These are phyloP conservation scores for Penicillium coffeae DNA, from an alignment of 495 filamentous ascomycete species.

Conservation along the genomic window DNA sequence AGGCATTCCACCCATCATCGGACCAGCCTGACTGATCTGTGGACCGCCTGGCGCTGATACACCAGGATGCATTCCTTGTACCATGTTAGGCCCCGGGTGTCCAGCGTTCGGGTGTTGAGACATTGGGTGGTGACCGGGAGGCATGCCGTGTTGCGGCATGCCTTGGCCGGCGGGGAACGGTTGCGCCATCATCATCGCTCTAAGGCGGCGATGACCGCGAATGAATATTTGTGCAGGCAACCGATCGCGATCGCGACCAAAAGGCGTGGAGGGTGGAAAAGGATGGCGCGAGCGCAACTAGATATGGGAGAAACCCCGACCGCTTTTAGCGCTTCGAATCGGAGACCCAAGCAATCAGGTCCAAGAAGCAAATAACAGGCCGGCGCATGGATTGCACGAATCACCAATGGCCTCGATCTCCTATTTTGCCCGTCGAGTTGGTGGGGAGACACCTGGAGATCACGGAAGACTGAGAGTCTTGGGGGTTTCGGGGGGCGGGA, in stretches of 20 bases:
- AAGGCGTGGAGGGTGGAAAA: slow-evolving; percentile 12
- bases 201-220: slow-evolving; percentile 37
- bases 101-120: slow-evolving; percentile 65
- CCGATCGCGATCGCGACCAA: slow-evolving; percentile 15
- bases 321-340: slow-evolving; percentile 40
- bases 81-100: slow-evolving; percentile 57
- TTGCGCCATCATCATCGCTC: slow-evolving; percentile 71
- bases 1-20: slow-evolving; percentile 79
- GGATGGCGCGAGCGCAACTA: slow-evolving; percentile 24
- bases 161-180: slow-evolving; percentile 67
- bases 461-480: slow-evolving; percentile 13
- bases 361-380: slow-evolving; percentile 23
- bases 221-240: slow-evolving; percentile 21
- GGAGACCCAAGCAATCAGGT: slow-evolving; percentile 34
- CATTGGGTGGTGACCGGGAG: slow-evolving; percentile 80
- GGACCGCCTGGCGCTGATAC: slow-evolving; percentile 75
- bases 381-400: slow-evolving; percentile 31
- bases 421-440: neutral
- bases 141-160: slow-evolving; percentile 70
- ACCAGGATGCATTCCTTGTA: slow-evolving; percentile 76
- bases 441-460: slow-evolving; percentile 11
- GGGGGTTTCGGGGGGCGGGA: slow-evolving; percentile 14
- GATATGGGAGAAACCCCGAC: slow-evolving; percentile 38
- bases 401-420: slow-evolving; percentile 21
- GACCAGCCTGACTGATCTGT: slow-evolving; percentile 74